A percentile compares a stretch with the other conserved stretches of the same genome.
These are phyloP conservation scores for Brettanomyces sp. DNA, from an alignment of 805 yeast species.

Conservation along the genomic window DNA sequence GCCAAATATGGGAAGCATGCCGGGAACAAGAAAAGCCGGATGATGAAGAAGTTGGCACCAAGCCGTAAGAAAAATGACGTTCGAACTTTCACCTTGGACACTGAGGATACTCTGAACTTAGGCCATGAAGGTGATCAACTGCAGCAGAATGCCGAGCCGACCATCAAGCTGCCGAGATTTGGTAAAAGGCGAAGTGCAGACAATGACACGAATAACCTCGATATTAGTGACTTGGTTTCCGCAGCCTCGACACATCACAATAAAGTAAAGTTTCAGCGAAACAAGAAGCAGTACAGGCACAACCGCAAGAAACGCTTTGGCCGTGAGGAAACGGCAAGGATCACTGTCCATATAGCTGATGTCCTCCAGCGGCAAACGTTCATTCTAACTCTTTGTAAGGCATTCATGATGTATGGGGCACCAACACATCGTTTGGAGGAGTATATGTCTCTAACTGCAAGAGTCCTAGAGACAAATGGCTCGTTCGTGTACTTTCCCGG, in stretches of 20 bases:
- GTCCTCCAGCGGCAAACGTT: conserved; percentile 81
- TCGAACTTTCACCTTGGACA: too few relatives aligned
- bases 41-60: too few relatives aligned
- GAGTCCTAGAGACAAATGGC: conserved; percentile 88
- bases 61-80: too few relatives aligned
- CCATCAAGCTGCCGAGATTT: too few relatives aligned
- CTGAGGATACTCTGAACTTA: too few relatives aligned
- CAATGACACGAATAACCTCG: too few relatives aligned
- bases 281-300: not conserved
- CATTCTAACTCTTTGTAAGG: conserved; percentile 75
- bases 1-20: not conserved
- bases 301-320: not conserved
- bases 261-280: not conserved
- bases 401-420: conserved; percentile 90
- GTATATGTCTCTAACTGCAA: conserved; percentile 83
- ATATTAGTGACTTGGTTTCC: too few relatives aligned
- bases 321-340: conserved; percentile 49
- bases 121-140: too few relatives aligned
- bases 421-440: conserved; percentile 94
- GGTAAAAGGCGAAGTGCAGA: too few relatives aligned
- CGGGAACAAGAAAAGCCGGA: not conserved
- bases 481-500: conserved; percentile 92
- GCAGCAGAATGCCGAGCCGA: too few relatives aligned
- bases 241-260: too few relatives aligned
- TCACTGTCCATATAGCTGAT: conserved; percentile 89